phyloP scores from a whole-genome alignment of 306 rosid genomes.

The Styphnolobium japonicum region DNA sequence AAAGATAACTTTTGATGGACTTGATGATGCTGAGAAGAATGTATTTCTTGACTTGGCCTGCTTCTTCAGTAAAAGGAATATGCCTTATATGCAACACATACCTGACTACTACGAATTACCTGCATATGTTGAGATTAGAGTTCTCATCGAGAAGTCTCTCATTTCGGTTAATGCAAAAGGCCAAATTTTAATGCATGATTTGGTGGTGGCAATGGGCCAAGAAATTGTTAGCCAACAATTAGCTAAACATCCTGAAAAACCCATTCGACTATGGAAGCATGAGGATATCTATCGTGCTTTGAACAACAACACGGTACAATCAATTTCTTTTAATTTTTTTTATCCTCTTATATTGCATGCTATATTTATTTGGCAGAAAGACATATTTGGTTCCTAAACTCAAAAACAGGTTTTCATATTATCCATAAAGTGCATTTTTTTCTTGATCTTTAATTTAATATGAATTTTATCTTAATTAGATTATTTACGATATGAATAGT shows the following conservation, averaged over 20 bases:
- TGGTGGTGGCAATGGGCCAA: neutral
- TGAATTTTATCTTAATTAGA: too few species aligned
- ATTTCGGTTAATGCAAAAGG: neutral
- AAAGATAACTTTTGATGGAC: constrained; percentile 9
- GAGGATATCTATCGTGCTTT: neutral
- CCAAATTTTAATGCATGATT: constrained; percentile 12
- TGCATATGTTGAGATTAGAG: neutral
- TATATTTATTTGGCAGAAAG: neutral
- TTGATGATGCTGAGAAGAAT: neutral
- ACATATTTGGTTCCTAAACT: too few species aligned
- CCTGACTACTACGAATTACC: neutral
- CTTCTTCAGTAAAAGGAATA: too few species aligned
- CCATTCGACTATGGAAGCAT: too few species aligned
- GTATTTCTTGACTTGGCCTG: neutral
- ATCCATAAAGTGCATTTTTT: too few species aligned
- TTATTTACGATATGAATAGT: too few species aligned
- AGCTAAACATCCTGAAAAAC: neutral
- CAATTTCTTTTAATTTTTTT: neutral
- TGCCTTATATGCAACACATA: too few species aligned
- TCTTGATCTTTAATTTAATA: too few species aligned
- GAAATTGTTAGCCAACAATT: neutral
- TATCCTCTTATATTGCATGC: too few species aligned
- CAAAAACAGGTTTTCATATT: too few species aligned
- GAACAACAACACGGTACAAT: neutral
- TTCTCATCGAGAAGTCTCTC: neutral